phyloP scores from a whole-genome alignment of 2,329 filamentous ascomycete species.

The Fusarium paranaense region DNA sequence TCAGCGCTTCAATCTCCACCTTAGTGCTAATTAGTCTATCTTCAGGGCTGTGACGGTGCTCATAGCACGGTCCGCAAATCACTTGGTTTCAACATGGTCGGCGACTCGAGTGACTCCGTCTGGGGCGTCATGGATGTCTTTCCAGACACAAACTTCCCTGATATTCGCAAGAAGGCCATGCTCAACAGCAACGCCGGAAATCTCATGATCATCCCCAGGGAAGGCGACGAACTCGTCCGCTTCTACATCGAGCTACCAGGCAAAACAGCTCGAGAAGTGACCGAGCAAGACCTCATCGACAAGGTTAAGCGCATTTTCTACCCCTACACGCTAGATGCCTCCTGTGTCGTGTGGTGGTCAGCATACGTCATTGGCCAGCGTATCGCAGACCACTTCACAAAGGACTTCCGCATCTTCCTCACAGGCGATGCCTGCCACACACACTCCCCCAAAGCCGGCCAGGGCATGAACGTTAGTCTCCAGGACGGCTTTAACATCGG shows the following conservation, averaged over 20 bases:
- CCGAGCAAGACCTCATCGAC: not conserved
- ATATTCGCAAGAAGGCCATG: conserved; percentile 68
- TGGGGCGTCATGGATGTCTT: conserved; percentile 50
- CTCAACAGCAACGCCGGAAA: conserved; percentile 67
- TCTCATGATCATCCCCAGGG: conserved; percentile 71
- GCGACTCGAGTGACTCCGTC: conserved; percentile 64
- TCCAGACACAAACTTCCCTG: conserved; percentile 68
- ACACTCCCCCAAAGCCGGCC: conserved; percentile 69
- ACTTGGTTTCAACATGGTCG: conserved; percentile 66
- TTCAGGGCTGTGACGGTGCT: conserved; percentile 1
- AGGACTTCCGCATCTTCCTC: conserved; percentile 71
- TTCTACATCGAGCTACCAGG: conserved; percentile 68
- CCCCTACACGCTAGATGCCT: conserved; percentile 63
- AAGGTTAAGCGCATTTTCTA: conserved; percentile 56
- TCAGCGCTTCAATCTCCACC: not conserved
- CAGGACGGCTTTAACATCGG: conserved; percentile 70
- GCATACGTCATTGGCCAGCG: conserved; percentile 73
- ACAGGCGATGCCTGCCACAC: conserved; percentile 73
- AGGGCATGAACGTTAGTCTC: conserved; percentile 78
- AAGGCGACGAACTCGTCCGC: conserved; percentile 65
- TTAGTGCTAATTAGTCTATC: not conserved
- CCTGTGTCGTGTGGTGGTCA: conserved; percentile 71
- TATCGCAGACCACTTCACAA: conserved; percentile 67
- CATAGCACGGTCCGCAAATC: conserved; percentile 63
- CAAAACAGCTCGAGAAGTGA: conserved; percentile 56